phyloP scores from a whole-genome alignment of 2,329 filamentous ascomycete species.

The Aspergillus versicolor region DNA sequence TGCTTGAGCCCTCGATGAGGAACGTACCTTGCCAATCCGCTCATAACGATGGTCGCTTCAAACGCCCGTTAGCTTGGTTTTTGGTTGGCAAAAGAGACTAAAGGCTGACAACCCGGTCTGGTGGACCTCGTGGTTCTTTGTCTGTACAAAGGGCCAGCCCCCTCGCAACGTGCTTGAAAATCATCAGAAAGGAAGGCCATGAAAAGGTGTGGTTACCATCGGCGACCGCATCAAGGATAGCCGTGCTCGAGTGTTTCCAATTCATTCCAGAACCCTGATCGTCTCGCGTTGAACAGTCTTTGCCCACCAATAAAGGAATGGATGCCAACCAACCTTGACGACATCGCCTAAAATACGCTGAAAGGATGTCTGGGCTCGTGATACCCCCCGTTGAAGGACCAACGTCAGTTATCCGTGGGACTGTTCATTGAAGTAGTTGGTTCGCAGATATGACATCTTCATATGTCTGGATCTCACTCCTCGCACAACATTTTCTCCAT shows the following conservation, averaged over 20 bases:
- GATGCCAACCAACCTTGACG: background rate
- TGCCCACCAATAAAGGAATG: background rate
- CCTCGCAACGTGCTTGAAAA: background rate
- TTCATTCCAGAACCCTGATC: background rate
- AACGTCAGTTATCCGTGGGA: background rate
- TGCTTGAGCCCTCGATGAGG: constrained; percentile 12
- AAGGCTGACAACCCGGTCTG: background rate
- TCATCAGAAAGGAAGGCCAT: background rate
- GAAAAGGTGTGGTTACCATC: background rate
- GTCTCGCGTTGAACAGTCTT: background rate
- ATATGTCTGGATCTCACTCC: background rate
- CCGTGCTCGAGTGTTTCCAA: background rate
- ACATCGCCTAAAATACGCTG: background rate
- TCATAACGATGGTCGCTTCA: background rate
- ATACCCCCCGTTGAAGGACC: background rate
- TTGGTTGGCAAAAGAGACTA: background rate
- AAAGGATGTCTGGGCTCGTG: background rate
- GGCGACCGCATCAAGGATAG: background rate
- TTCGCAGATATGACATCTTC: background rate
- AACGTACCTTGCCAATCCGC: background rate
- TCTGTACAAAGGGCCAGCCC: background rate
- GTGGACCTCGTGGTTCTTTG: background rate
- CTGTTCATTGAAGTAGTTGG: background rate
- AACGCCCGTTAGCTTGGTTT: background rate
- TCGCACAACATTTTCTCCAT: background rate